Evolutionary conservation across 345 rosid genomes (phyloP).

Genomic region (Lepidium aucheri): DNA sequence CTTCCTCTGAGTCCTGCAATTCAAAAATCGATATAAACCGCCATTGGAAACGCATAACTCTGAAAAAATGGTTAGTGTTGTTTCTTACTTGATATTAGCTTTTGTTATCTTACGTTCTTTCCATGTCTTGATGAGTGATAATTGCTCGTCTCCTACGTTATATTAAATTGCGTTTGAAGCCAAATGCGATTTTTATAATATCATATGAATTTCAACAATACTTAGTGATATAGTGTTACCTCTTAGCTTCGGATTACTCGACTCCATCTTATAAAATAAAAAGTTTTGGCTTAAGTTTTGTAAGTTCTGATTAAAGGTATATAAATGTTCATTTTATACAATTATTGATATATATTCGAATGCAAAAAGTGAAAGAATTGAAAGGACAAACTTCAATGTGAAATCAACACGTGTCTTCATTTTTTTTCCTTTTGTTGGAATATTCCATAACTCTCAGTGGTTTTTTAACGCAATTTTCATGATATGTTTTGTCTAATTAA

Average conservation of each 20-base stretch:
- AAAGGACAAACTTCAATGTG: not conserved
- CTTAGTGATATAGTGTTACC: constrained; percentile 1
- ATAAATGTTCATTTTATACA: not conserved
- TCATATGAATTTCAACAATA: not conserved
- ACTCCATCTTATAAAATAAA: not conserved
- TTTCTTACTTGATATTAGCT: constrained; percentile 57
- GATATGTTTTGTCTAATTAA: not conserved
- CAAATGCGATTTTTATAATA: not conserved
- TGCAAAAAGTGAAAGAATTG: not conserved
- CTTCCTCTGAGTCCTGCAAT: constrained; percentile 68
- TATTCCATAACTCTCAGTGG: not conserved
- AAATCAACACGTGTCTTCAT: not conserved
- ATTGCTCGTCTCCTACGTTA: constrained; percentile 45
- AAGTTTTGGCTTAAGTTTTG: not conserved
- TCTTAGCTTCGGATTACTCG: not conserved
- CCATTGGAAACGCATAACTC: not conserved
- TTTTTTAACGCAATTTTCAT: not conserved
- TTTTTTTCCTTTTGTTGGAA: constrained; percentile 1
- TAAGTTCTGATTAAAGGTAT: not conserved
- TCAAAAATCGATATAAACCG: not conserved
- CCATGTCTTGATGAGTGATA: constrained; percentile 65
- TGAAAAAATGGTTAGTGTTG: not conserved
- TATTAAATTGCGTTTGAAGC: constrained; percentile 16
- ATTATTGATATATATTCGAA: not conserved
- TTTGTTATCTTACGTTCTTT: constrained; percentile 69